Percentiles rank a stretch among this genome's conserved stretches.
Conservation (phyloP, 306 rosid species). For the Acacia acuminata region DNA sequence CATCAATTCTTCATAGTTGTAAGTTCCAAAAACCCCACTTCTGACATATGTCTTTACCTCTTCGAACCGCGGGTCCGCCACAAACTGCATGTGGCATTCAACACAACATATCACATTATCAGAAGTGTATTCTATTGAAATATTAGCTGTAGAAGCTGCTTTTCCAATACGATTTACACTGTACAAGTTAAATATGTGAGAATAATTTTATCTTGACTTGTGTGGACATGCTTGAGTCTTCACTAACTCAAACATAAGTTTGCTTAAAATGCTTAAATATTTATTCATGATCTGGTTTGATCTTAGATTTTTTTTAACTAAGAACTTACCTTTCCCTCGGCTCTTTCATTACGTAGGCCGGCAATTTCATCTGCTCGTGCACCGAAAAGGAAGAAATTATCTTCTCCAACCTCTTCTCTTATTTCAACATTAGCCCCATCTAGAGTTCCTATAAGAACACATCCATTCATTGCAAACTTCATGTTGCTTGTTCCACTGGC, state of each 20-base stretch:
- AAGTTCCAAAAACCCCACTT: slow-evolving; percentile 84
- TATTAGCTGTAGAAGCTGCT: too few relatives aligned
- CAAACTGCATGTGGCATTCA: slow-evolving; percentile 53
- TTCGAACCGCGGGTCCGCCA: slow-evolving; percentile 84
- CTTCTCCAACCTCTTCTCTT: slow-evolving; percentile 91
- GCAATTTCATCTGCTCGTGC: slow-evolving; percentile 83
- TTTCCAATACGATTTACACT: too few relatives aligned
- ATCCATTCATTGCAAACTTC: slow-evolving; percentile 97
- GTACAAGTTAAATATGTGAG: too few relatives aligned
- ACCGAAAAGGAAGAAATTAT: slow-evolving; percentile 88
- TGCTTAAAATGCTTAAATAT: not conserved
- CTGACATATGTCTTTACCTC: slow-evolving; percentile 77
- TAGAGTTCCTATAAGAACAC: slow-evolving; percentile 83
- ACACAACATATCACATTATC: slow-evolving; percentile 12
- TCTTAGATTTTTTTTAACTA: not conserved
- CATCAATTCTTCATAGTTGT: slow-evolving; percentile 68
- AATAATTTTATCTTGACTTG: too few relatives aligned
- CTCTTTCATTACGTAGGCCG: slow-evolving; percentile 80
- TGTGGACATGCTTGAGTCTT: too few relatives aligned
- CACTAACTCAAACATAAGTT: too few relatives aligned
- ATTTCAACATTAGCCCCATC: slow-evolving; percentile 98
- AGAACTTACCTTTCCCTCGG: slow-evolving; percentile 69
- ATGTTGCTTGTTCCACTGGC: slow-evolving; percentile 99
- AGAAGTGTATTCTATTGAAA: not conserved
- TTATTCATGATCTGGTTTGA: not conserved